Conservation (phyloP, 73 alveolate species). For the Stentor roeselii region DNA sequence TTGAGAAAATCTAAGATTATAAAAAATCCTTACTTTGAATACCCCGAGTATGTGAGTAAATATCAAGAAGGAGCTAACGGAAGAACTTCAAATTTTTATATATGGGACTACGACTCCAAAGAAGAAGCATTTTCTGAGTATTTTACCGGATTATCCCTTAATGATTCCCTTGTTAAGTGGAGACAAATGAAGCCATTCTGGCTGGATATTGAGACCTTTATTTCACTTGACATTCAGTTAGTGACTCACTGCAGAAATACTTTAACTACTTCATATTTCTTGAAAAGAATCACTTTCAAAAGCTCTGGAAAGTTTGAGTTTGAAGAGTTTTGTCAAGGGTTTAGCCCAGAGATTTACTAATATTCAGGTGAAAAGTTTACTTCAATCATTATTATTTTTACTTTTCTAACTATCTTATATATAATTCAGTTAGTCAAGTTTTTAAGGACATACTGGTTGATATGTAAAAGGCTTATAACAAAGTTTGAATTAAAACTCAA, state of each 20-base stretch:
- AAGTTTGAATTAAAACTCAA: constrained; percentile 17
- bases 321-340: constrained; percentile 8
- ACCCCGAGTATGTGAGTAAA: constrained; percentile 18
- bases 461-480: constrained; percentile 26
- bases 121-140: constrained; percentile 47
- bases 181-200: constrained; percentile 33
- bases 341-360: constrained; percentile 19
- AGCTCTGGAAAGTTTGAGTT: constrained; percentile 41
- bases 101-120: constrained; percentile 16
- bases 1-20: constrained; percentile 10
- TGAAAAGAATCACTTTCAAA: constrained; percentile 13
- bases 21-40: not conserved
- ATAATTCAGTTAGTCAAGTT: constrained; percentile 17
- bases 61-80: not conserved
- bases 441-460: not conserved
- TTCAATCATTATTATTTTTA: not conserved
- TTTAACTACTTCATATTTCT: constrained; percentile 27
- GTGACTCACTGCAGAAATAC: constrained; percentile 48
- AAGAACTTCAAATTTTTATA: constrained; percentile 19
- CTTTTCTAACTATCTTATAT: constrained; percentile 14
- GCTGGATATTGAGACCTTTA: constrained; percentile 32
- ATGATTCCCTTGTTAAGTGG: constrained; percentile 9
- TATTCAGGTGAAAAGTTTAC: not conserved
- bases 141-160: constrained; percentile 32
- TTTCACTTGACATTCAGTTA: constrained; percentile 37